phyloP scores from a whole-genome alignment of 805 yeast species.

The Sugiyamaella lignohabitans region DNA sequence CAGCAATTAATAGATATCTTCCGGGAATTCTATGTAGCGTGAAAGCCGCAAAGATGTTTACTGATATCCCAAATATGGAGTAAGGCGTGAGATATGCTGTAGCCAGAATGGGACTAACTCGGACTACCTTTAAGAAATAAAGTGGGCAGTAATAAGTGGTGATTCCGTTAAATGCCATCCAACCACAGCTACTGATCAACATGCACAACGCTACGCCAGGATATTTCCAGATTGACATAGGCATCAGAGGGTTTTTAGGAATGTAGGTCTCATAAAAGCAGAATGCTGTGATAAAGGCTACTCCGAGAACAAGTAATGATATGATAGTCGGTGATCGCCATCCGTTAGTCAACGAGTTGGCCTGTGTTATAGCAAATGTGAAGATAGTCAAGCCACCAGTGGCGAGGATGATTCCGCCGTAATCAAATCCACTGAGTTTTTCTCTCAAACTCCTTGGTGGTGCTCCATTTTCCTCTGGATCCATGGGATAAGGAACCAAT shows the following conservation, averaged over 20 bases:
- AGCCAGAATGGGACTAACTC: conserved; percentile 37
- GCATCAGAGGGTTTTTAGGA: conserved; percentile 43
- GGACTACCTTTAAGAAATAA: conserved; percentile 38
- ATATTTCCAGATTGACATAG: conserved; percentile 39
- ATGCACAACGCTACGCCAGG: conserved; percentile 37
- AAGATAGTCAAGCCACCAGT: conserved; percentile 37
- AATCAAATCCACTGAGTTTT: conserved; percentile 33
- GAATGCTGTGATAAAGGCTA: conserved; percentile 31
- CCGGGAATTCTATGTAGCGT: conserved; percentile 43
- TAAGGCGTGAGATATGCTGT: conserved; percentile 41
- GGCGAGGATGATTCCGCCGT: conserved; percentile 40
- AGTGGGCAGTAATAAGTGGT: conserved; percentile 37
- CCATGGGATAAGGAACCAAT: conserved; percentile 32
- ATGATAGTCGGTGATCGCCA: conserved; percentile 46
- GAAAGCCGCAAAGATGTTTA: conserved; percentile 42
- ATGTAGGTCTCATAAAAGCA: conserved; percentile 37
- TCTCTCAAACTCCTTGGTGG: conserved; percentile 23
- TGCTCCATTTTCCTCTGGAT: conserved; percentile 21
- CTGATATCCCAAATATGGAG: conserved; percentile 38
- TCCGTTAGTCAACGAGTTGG: conserved; percentile 36
- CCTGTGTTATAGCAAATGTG: conserved; percentile 41
- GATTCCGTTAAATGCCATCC: conserved; percentile 41
- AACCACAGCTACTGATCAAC: conserved; percentile 34
- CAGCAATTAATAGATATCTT: conserved; percentile 32
- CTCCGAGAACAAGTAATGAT: conserved; percentile 38